phyloP scores from a whole-genome alignment of 2,329 filamentous ascomycete genomes.

The Rachicladosporium sp. region DNA sequence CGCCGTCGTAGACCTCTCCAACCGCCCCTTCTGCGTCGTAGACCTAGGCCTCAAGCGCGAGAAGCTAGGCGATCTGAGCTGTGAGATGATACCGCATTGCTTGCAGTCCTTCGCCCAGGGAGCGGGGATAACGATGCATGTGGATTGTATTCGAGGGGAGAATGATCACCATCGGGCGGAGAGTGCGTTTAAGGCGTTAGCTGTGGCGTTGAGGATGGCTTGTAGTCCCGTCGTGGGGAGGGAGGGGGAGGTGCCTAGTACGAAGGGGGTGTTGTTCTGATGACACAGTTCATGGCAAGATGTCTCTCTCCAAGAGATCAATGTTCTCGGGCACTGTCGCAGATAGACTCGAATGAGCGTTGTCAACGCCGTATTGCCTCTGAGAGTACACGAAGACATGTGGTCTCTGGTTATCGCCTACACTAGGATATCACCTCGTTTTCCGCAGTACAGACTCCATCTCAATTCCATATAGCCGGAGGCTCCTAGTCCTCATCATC shows the following conservation, averaged over 20 bases:
- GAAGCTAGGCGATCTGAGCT: slow-evolving; percentile 84
- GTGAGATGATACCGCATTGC: slow-evolving; percentile 96
- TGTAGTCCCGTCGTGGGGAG: slow-evolving; percentile 62
- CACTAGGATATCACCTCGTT: too few species aligned
- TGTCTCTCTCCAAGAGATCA: too few species aligned
- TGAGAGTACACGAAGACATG: too few species aligned
- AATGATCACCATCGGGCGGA: slow-evolving; percentile 96
- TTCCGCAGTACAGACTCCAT: too few species aligned
- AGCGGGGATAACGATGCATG: slow-evolving; percentile 83
- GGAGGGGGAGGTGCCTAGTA: slow-evolving; percentile 89
- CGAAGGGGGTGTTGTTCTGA: slow-evolving; percentile 73
- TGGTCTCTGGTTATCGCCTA: too few species aligned
- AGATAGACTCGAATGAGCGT: too few species aligned
- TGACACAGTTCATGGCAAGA: too few species aligned
- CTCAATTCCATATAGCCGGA: too few species aligned
- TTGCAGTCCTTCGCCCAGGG: slow-evolving; percentile 87
- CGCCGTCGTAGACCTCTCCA: slow-evolving; percentile 88
- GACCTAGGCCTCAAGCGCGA: slow-evolving; percentile 78
- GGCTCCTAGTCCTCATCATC: slow-evolving; percentile 34
- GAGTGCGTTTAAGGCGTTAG: slow-evolving; percentile 93
- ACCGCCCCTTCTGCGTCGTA: slow-evolving; percentile 74
- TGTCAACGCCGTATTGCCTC: too few species aligned
- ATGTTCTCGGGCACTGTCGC: too few species aligned
- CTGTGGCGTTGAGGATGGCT: slow-evolving; percentile 70
- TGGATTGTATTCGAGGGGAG: slow-evolving; percentile 77